Percentiles rank a stretch among this genome's conserved stretches.
phyloP scores from a whole-genome alignment of 2,329 filamentous ascomycete species.

The Bipolaris gigantea region DNA sequence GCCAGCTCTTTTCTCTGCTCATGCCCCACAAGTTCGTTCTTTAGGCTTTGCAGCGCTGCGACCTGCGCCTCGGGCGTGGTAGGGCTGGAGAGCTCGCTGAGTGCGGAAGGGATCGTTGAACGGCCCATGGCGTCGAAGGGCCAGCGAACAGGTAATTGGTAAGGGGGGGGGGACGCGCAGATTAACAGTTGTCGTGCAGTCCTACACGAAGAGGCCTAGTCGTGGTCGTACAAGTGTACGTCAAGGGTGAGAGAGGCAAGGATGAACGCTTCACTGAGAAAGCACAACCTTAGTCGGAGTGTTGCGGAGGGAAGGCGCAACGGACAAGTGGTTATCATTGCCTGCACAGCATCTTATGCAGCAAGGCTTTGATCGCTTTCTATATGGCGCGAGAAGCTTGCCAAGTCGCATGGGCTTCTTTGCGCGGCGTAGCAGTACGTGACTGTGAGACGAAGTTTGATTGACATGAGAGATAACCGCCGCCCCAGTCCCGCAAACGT shows the following conservation, averaged over 20 bases:
- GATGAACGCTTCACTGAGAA: not conserved
- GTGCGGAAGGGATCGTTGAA: slow-evolving; percentile 39
- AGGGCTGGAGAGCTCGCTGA: slow-evolving; percentile 45
- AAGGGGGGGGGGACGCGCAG: slow-evolving; percentile 8
- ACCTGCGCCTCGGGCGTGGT: slow-evolving; percentile 46
- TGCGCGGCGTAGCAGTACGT: not conserved
- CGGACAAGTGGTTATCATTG: slow-evolving; percentile 7
- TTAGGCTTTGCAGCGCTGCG: slow-evolving; percentile 69
- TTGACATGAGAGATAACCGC: slow-evolving; percentile 8
- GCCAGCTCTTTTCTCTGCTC: slow-evolving; percentile 81
- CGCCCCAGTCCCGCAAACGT: slow-evolving; percentile 8
- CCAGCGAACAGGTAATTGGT: slow-evolving; percentile 7
- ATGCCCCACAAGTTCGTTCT: slow-evolving; percentile 89
- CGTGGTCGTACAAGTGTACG: slow-evolving; percentile 5
- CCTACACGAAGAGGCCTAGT: slow-evolving; percentile 6
- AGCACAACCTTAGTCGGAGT: slow-evolving; percentile 3
- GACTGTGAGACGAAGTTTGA: slow-evolving; percentile 6
- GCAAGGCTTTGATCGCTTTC: not conserved
- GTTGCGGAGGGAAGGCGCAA: slow-evolving; percentile 22
- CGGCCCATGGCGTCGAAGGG: slow-evolving; percentile 36
- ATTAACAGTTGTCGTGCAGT: slow-evolving; percentile 10
- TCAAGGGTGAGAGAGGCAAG: slow-evolving; percentile 7
- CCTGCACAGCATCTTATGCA: slow-evolving; percentile 3
- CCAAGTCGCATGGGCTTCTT: not conserved
- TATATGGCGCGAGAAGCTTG: not conserved